phyloP scores from a whole-genome alignment of 1,139 yeast genomes.

The Dujonia santamariae region DNA sequence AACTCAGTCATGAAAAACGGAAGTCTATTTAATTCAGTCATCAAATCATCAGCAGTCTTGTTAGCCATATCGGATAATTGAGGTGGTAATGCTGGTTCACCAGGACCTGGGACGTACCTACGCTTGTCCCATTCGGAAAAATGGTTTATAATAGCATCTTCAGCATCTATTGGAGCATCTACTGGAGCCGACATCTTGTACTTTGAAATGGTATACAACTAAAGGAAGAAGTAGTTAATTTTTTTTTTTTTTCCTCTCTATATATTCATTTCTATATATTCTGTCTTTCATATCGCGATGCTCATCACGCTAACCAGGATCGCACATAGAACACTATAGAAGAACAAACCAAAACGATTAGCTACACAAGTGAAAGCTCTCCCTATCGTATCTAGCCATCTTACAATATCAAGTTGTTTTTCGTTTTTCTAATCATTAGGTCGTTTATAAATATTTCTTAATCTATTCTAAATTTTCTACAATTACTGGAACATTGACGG shows the following conservation, averaged over 20 bases:
- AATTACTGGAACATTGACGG: constrained; percentile 36
- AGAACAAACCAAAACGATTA: too few species aligned
- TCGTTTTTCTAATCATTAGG: constrained; percentile 3
- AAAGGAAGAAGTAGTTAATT: too few species aligned
- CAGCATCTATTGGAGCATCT: constrained; percentile 4
- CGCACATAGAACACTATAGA: too few species aligned
- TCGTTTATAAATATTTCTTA: neutral
- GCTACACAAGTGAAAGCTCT: too few species aligned
- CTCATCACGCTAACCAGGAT: too few species aligned
- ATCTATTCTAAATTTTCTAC: constrained; percentile 18
- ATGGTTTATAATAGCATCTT: constrained; percentile 7
- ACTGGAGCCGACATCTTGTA: too few species aligned
- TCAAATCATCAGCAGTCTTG: constrained; percentile 72
- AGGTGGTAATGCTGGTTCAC: constrained; percentile 82
- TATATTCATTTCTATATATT: too few species aligned
- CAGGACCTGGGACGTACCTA: constrained; percentile 67
- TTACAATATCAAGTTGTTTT: too few species aligned
- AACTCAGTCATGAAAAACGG: constrained; percentile 94
- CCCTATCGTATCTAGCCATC: too few species aligned
- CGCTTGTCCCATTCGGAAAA: constrained; percentile 51
- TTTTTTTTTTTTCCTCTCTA: too few species aligned
- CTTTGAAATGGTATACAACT: too few species aligned
- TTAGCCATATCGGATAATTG: constrained; percentile 66
- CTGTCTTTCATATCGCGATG: too few species aligned
- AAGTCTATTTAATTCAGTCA: constrained; percentile 73